These are phyloP conservation scores for Brassica juncea DNA, from an alignment of 345 rosid species.

Conservation along the genomic window DNA sequence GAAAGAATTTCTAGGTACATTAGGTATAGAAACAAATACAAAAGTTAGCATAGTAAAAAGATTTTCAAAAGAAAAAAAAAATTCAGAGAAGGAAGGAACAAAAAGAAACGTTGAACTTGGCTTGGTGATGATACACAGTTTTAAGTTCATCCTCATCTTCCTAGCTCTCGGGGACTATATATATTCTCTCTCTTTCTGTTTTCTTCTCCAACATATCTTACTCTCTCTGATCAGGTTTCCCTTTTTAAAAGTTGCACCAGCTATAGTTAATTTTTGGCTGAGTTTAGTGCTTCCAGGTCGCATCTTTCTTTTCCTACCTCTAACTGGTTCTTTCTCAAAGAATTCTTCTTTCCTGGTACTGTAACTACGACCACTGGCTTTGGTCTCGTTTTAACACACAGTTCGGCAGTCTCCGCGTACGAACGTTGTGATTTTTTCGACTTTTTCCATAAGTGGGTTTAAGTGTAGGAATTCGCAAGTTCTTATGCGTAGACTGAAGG, in stretches of 20 bases:
- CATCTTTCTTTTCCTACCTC: no score
- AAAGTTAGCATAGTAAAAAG: neutral
- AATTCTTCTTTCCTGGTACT: no score
- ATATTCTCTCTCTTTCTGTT: neutral
- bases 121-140: neutral
- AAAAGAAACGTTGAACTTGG: neutral
- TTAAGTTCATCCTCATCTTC: neutral
- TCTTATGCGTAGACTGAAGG: no score
- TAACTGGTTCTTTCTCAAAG: no score
- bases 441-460: no score
- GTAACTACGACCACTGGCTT: no score
- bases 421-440: no score
- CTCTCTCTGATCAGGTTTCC: conserved; percentile 9
- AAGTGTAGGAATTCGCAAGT: no score
- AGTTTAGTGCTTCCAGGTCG: no score
- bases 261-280: no score
- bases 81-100: neutral
- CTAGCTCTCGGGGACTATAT: neutral
- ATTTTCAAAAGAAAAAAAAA: neutral
- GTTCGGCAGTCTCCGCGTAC: no score
- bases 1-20: neutral
- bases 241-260: neutral
- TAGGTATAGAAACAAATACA: neutral
- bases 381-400: no score
- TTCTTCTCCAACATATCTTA: neutral